A percentile compares a stretch with the other conserved stretches of the same genome.
Evolutionary conservation across 176 grass and related monocot species (phyloP).

Genomic region (Triticum turgidum): DNA sequence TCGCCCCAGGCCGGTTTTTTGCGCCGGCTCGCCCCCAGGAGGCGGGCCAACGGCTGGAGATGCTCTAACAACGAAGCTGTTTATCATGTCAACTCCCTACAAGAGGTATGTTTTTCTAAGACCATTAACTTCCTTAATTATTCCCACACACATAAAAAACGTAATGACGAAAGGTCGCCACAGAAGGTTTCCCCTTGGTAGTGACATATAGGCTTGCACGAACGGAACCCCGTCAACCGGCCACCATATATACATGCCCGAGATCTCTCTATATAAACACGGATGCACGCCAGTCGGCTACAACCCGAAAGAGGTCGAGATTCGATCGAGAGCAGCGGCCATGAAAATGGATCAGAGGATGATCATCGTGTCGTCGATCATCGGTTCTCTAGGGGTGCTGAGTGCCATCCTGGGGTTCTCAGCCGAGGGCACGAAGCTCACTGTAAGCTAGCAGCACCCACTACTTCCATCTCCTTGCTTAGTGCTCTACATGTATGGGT

Average conservation of each 20-base stretch:
- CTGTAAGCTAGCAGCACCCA: conserved; percentile 25
- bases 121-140: too few relatives aligned
- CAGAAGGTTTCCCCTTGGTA: background rate
- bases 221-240: background rate
- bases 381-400: conserved; percentile 21
- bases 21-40: too few relatives aligned
- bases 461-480: background rate
- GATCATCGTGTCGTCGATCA: conserved; percentile 15
- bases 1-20: too few relatives aligned
- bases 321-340: background rate
- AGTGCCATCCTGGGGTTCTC: conserved; percentile 42
- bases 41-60: too few relatives aligned
- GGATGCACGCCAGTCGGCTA: background rate
- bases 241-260: background rate
- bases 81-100: too few relatives aligned
- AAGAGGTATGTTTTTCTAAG: too few relatives aligned
- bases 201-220: background rate
- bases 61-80: too few relatives aligned
- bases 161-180: too few relatives aligned
- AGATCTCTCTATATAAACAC: background rate
- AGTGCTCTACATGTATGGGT: too few relatives aligned
- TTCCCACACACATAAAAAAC: too few relatives aligned
- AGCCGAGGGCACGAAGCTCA: conserved; percentile 27
- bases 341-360: background rate
- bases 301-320: background rate